These are phyloP conservation scores for Aspergillus fumigatiaffinis DNA, from an alignment of 2,329 filamentous ascomycete genomes.

Conservation along the genomic window DNA sequence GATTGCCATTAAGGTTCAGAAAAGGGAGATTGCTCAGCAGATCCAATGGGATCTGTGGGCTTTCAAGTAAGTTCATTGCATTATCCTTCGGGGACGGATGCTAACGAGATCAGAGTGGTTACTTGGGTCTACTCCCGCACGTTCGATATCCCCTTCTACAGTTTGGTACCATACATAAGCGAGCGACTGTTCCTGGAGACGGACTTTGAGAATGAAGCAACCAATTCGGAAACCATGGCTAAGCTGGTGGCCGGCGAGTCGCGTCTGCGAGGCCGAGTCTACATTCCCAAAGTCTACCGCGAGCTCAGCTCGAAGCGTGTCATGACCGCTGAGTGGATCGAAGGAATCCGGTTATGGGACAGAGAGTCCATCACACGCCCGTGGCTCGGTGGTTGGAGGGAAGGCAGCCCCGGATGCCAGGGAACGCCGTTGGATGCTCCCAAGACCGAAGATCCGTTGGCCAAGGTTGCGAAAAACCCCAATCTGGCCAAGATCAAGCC, in stretches of 20 bases:
- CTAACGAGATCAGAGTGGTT: constrained; percentile 58
- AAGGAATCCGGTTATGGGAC: constrained; percentile 89
- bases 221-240: constrained; percentile 83
- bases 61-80: constrained; percentile 62
- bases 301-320: constrained; percentile 79
- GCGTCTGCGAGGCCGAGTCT: constrained; percentile 72
- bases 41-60: constrained; percentile 94
- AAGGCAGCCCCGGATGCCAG: constrained; percentile 73
- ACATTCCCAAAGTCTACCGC: constrained; percentile 79
- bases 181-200: constrained; percentile 91
- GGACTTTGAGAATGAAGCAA: constrained; percentile 87
- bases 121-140: constrained; percentile 76
- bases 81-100: neutral
- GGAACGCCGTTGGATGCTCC: constrained; percentile 59
- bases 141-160: constrained; percentile 92
- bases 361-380: constrained; percentile 71
- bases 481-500: constrained; percentile 65
- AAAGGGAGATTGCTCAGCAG: constrained; percentile 86
- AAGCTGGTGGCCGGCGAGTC: constrained; percentile 70
- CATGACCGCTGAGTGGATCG: constrained; percentile 96
- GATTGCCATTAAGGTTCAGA: constrained; percentile 95
- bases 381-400: constrained; percentile 74
- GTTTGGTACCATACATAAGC: constrained; percentile 84
- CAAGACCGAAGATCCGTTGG: constrained; percentile 46
- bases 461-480: constrained; percentile 33